Percentiles rank a stretch among this genome's conserved stretches.
Conservation (phyloP, 179 eudicot genomes). For the Nepenthes alata region DNA sequence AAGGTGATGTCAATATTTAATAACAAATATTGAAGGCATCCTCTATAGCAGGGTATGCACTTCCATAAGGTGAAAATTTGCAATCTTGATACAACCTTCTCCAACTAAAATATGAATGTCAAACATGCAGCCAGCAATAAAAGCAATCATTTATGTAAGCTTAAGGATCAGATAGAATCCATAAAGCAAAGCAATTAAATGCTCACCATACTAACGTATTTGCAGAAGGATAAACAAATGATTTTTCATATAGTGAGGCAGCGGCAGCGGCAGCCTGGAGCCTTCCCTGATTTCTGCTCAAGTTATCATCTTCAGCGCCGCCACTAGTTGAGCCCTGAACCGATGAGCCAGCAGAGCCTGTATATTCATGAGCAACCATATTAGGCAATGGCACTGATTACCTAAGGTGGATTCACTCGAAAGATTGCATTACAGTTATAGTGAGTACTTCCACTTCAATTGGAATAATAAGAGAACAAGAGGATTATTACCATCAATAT, state of each 20-base stretch:
- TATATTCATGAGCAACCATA: constrained; percentile 1
- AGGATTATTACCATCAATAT: neutral
- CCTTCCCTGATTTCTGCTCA: constrained; percentile 53
- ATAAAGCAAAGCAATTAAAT: constrained; percentile 1
- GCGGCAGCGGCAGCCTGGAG: constrained; percentile 94
- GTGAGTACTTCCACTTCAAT: neutral
- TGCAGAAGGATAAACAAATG: constrained; percentile 78
- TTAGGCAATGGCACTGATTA: neutral
- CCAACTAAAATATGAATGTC: too few relatives aligned
- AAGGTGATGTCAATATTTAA: too few relatives aligned
- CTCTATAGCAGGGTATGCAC: too few relatives aligned
- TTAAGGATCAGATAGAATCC: neutral
- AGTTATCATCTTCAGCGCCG: constrained; percentile 22
- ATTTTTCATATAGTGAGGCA: constrained; percentile 73
- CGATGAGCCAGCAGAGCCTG: constrained; percentile 36
- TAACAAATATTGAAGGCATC: too few relatives aligned
- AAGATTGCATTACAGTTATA: constrained; percentile 3
- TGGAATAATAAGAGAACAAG: constrained; percentile 1
- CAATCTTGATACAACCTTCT: too few relatives aligned
- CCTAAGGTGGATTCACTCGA: neutral
- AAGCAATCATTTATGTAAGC: too few relatives aligned
- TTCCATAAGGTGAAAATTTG: too few relatives aligned
- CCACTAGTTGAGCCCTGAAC: constrained; percentile 43
- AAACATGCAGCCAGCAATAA: too few relatives aligned
- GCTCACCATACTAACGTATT: constrained; percentile 54